Percentiles rank a stretch among this genome's conserved stretches.
phyloP scores from a whole-genome alignment of 2,329 filamentous ascomycete species.

The Fusarium pininemorale region DNA sequence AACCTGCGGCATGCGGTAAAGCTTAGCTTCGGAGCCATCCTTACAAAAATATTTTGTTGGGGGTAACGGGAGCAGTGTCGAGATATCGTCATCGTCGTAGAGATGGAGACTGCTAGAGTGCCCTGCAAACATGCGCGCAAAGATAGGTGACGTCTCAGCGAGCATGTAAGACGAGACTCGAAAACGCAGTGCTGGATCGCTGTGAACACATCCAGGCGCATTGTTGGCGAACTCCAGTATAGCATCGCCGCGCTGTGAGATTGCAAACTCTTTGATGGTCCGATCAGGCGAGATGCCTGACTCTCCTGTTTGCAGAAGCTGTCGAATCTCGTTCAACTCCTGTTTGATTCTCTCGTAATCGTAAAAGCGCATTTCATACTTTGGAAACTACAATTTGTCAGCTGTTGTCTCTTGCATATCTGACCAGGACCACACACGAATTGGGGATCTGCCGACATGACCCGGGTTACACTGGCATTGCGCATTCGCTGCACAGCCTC shows the following conservation, averaged over 20 bases:
- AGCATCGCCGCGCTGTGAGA: slow-evolving; percentile 57
- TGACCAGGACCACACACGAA: slow-evolving; percentile 45
- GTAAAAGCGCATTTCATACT: slow-evolving; percentile 58
- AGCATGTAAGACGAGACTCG: slow-evolving; percentile 62
- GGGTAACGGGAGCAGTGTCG: slow-evolving; percentile 47
- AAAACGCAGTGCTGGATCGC: slow-evolving; percentile 57
- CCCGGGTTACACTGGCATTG: slow-evolving; percentile 54
- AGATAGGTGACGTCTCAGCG: slow-evolving; percentile 61
- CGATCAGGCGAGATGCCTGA: slow-evolving; percentile 53
- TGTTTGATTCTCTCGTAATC: slow-evolving; percentile 57
- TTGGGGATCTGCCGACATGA: slow-evolving; percentile 55
- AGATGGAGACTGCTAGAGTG: slow-evolving; percentile 43
- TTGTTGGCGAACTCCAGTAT: slow-evolving; percentile 63
- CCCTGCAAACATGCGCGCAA: slow-evolving; percentile 57
- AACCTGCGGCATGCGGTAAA: slow-evolving; percentile 63
- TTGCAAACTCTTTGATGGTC: slow-evolving; percentile 53
- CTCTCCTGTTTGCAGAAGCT: slow-evolving; percentile 53
- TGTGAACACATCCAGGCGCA: slow-evolving; percentile 42
- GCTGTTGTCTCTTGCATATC: background rate
- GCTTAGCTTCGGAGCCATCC: slow-evolving; percentile 55
- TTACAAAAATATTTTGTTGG: slow-evolving; percentile 51
- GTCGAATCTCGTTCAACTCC: slow-evolving; percentile 52
- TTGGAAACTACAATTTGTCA: slow-evolving; percentile 47
- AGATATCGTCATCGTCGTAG: slow-evolving; percentile 51
- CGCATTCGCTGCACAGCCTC: slow-evolving; percentile 57